Evolutionary conservation across 192 early-diverging fungal genomes (phyloP).

Genomic region (Spinellus fusiger): DNA sequence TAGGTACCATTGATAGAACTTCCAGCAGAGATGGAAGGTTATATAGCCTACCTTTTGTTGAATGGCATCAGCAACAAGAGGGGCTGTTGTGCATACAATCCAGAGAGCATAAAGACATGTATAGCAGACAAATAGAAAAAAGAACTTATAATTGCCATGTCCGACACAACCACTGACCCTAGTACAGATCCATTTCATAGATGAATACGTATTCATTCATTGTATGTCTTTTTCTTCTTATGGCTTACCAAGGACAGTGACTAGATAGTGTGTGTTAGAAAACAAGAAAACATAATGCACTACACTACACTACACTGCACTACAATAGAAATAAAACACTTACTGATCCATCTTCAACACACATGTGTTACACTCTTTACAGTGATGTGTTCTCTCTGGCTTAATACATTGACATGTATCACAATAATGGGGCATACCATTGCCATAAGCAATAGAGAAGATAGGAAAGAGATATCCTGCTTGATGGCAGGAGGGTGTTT

Average conservation of each 20-base stretch:
- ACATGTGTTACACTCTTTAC: conserved; percentile 48
- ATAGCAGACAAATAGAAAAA: conserved; percentile 45
- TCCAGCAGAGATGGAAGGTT: background rate
- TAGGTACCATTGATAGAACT: background rate
- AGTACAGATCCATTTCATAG: background rate
- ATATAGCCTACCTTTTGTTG: conserved; percentile 3
- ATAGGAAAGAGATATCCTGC: conserved; percentile 10
- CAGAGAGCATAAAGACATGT: conserved; percentile 40
- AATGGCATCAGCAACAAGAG: conserved; percentile 17
- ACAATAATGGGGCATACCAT: conserved; percentile 26
- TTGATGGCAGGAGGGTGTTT: no score
- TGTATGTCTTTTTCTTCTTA: background rate
- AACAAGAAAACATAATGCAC: background rate
- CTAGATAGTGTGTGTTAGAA: conserved; percentile 6
- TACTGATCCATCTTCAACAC: conserved; percentile 60
- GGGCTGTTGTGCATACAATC: conserved; percentile 29
- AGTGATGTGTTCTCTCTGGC: conserved; percentile 48
- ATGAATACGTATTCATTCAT: background rate
- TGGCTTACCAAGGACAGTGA: conserved; percentile 29
- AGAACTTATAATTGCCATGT: conserved; percentile 51
- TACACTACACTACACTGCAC: background rate
- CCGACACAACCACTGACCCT: conserved; percentile 50
- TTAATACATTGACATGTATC: conserved; percentile 34
- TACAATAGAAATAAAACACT: conserved; percentile 8
- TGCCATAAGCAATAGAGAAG: conserved; percentile 11